These are phyloP conservation scores for Sphagnum magellanicum DNA, from an alignment of 228 moss, liverwort and hornwort genomes.

Conservation along the genomic window DNA sequence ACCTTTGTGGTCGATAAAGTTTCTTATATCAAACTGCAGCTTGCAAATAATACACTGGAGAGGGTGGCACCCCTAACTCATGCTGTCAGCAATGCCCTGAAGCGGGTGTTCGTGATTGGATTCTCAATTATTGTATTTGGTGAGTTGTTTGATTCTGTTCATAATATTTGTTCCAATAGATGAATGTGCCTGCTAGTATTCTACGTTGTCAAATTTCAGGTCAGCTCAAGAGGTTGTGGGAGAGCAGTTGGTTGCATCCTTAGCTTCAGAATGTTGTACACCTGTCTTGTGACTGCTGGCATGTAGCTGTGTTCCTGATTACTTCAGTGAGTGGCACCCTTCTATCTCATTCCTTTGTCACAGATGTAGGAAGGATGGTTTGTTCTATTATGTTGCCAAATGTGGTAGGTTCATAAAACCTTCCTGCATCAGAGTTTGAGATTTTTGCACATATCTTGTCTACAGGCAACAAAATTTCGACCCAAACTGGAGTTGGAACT, in stretches of 20 bases:
- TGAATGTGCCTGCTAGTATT: background rate
- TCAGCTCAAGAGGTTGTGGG: background rate
- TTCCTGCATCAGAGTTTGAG: background rate
- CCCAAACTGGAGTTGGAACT: conserved; percentile 95
- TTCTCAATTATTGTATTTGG: conserved; percentile 92
- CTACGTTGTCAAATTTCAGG: background rate
- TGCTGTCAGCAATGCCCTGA: conserved; percentile 94
- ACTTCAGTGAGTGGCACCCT: no score
- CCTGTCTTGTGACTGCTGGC: background rate
- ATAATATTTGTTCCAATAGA: background rate
- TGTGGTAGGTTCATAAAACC: background rate
- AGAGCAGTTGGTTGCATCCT: background rate
- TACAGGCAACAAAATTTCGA: conserved; percentile 83
- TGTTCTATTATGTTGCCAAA: background rate
- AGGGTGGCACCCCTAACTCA: conserved; percentile 96
- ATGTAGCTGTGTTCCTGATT: background rate
- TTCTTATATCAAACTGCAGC: conserved; percentile 29
- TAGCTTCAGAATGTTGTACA: background rate
- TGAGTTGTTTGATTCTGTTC: conserved; percentile 11
- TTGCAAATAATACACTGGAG: conserved; percentile 94
- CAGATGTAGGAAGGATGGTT: no score
- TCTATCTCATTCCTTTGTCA: no score
- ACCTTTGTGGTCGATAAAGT: background rate
- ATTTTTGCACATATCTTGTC: background rate
- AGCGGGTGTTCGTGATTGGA: conserved; percentile 95